These are phyloP conservation scores for Cryptococcus hybrid DNA, from an alignment of 1,284 basidiomycete species.

Conservation along the genomic window DNA sequence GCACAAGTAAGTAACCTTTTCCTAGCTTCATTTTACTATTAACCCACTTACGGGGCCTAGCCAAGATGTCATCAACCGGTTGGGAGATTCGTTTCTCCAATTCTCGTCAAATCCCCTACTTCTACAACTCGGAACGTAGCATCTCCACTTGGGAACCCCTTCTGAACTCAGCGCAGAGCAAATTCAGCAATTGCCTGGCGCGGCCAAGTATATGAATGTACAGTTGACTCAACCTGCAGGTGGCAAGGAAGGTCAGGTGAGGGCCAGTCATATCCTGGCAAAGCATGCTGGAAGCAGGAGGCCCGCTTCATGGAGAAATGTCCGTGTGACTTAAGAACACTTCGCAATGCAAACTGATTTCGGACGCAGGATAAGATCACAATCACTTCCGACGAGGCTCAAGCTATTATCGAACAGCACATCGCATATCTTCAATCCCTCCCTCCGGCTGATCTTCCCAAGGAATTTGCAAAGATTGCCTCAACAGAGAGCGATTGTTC, in stretches of 20 bases:
- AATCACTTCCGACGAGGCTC: slow-evolving; percentile 85
- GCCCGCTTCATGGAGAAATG: slow-evolving; percentile 90
- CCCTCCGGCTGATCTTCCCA: slow-evolving; percentile 52
- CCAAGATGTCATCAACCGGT: slow-evolving; percentile 12
- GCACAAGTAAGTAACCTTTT: too few species aligned
- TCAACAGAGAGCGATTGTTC: slow-evolving; percentile 78
- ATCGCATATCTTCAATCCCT: slow-evolving; percentile 37
- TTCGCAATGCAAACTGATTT: neutral
- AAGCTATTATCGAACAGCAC: slow-evolving; percentile 67
- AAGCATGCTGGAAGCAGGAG: slow-evolving; percentile 87
- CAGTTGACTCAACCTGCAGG: slow-evolving; percentile 9
- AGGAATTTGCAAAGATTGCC: slow-evolving; percentile 75
- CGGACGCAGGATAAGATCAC: slow-evolving; percentile 76
- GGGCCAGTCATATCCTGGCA: slow-evolving; percentile 91
- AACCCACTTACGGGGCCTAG: too few species aligned
- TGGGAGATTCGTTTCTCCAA: slow-evolving; percentile 85
- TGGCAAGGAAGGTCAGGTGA: slow-evolving; percentile 58
- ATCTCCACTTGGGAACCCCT: slow-evolving; percentile 84
- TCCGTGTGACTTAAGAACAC: slow-evolving; percentile 52
- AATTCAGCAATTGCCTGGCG: slow-evolving; percentile 67
- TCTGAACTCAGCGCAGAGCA: slow-evolving; percentile 63
- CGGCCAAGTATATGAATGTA: slow-evolving; percentile 54
- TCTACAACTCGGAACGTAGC: slow-evolving; percentile 71
- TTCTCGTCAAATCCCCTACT: slow-evolving; percentile 80
- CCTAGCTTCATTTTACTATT: too few species aligned